phyloP scores from a whole-genome alignment of 108 stramenopile species.

The Fistulifera solaris region DNA sequence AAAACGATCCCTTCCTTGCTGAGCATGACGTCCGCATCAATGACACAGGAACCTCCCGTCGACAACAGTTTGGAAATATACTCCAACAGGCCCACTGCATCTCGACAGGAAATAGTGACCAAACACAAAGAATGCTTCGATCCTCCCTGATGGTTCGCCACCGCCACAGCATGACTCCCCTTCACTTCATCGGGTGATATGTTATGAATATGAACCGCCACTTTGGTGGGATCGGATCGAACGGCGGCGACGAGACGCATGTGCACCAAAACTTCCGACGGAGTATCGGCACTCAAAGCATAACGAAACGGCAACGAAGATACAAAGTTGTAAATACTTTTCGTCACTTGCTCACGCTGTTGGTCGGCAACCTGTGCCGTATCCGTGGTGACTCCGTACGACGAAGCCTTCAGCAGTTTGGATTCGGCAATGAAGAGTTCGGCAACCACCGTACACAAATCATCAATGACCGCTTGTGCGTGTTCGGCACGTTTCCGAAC shows the following conservation, averaged over 20 bases:
- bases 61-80: conserved; percentile 20
- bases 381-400: conserved; percentile 11
- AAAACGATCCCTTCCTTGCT: conserved; percentile 20
- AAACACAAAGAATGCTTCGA: conserved; percentile 4
- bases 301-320: conserved; percentile 21
- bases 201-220: conserved; percentile 24
- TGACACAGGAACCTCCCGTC: conserved; percentile 22
- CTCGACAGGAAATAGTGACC: conserved; percentile 22
- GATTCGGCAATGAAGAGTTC: conserved; percentile 32
- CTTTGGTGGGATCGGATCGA: conserved; percentile 8
- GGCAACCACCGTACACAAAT: conserved; percentile 27
- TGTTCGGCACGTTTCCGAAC: conserved; percentile 24
- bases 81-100: conserved; percentile 21
- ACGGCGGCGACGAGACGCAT: conserved; percentile 32
- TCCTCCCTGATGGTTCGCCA: neutral
- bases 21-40: conserved; percentile 36
- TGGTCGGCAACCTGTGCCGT: neutral
- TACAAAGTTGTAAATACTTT: conserved; percentile 13
- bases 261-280: conserved; percentile 25
- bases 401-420: conserved; percentile 20
- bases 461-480: conserved; percentile 22
- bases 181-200: conserved; percentile 9
- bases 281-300: conserved; percentile 24
- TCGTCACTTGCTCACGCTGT: conserved; percentile 10
- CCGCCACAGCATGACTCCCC: neutral